A percentile compares a stretch with the other conserved stretches of the same genome.
These are phyloP conservation scores for Fusarium sp. DNA, from an alignment of 2,329 filamentous ascomycete genomes.

Conservation along the genomic window DNA sequence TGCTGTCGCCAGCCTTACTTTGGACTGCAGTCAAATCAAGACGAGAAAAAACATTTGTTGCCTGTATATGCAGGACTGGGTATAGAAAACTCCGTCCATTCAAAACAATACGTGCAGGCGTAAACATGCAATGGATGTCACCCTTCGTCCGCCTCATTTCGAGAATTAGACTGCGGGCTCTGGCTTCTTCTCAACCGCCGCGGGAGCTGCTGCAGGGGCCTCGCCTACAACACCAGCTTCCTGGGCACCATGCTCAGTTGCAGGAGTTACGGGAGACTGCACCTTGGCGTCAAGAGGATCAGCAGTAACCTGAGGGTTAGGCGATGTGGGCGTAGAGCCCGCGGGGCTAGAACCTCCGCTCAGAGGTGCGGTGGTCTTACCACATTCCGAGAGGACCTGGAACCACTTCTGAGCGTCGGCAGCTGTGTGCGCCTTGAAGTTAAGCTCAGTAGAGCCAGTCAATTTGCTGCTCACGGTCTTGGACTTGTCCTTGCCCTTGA, in stretches of 20 bases:
- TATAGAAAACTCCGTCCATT: conserved; percentile 32
- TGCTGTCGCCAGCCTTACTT: conserved; percentile 38
- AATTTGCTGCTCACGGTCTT: conserved; percentile 87
- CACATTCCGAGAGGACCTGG: conserved; percentile 76
- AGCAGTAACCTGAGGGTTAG: conserved; percentile 36
- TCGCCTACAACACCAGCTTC: conserved; percentile 63
- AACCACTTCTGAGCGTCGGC: conserved; percentile 90
- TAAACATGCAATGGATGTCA: conserved; percentile 15
- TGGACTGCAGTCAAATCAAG: conserved; percentile 17
- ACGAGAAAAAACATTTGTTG: conserved; percentile 18
- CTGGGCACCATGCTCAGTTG: conserved; percentile 58
- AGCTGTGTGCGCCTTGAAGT: conserved; percentile 89
- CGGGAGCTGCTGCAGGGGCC: conserved; percentile 42
- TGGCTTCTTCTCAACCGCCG: conserved; percentile 40
- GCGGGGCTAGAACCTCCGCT: conserved; percentile 47
- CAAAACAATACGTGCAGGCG: conserved; percentile 13
- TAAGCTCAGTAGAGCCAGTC: conserved; percentile 82
- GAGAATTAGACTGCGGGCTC: conserved; percentile 36
- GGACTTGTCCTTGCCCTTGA: conserved; percentile 94
- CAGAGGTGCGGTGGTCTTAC: conserved; percentile 63
- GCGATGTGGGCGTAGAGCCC: conserved; percentile 51
- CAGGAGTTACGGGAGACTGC: conserved; percentile 38
- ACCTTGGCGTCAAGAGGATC: conserved; percentile 38
- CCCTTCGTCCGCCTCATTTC: conserved; percentile 41
- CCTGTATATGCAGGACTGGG: conserved; percentile 28